Evolutionary conservation across 1,284 basidiomycete genomes (phyloP).

Genomic region (Irpex sp.): DNA sequence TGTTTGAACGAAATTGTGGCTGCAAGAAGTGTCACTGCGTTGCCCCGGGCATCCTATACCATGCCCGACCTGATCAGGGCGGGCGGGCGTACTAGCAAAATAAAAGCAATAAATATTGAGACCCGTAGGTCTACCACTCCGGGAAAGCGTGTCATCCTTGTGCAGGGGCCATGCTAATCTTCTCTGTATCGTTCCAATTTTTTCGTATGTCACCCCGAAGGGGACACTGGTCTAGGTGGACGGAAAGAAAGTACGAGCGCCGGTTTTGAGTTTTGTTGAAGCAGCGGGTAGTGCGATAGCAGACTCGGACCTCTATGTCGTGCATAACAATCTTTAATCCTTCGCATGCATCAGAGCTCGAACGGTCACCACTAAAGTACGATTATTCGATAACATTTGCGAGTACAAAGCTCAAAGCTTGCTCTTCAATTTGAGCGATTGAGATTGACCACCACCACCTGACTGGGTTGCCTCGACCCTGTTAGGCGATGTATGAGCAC

Average conservation of each 20-base stretch:
- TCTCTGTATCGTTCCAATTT: conserved; percentile 12
- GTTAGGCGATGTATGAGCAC: background rate
- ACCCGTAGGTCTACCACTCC: conserved; percentile 12
- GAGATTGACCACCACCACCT: background rate
- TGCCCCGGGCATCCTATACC: background rate
- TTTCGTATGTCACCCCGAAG: conserved; percentile 12
- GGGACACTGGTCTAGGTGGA: background rate
- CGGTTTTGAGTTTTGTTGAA: conserved; percentile 7
- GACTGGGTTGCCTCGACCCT: background rate
- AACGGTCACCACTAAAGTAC: too few relatives aligned
- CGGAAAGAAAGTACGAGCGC: too few relatives aligned
- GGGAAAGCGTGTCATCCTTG: conserved; percentile 12
- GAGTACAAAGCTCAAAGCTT: background rate
- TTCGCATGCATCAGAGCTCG: too few relatives aligned
- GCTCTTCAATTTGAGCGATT: background rate
- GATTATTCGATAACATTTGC: too few relatives aligned
- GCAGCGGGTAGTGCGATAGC: background rate
- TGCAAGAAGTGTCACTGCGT: background rate
- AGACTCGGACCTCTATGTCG: background rate
- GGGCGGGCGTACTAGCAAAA: background rate
- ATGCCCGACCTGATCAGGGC: background rate
- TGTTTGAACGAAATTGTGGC: background rate
- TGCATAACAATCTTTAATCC: background rate
- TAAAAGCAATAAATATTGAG: conserved; percentile 9
- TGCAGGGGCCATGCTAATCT: conserved; percentile 12